Percentiles rank a stretch among this genome's conserved stretches.
Evolutionary conservation across 169 alveolate genomes (phyloP).

Genomic region (Babesia ovata): DNA sequence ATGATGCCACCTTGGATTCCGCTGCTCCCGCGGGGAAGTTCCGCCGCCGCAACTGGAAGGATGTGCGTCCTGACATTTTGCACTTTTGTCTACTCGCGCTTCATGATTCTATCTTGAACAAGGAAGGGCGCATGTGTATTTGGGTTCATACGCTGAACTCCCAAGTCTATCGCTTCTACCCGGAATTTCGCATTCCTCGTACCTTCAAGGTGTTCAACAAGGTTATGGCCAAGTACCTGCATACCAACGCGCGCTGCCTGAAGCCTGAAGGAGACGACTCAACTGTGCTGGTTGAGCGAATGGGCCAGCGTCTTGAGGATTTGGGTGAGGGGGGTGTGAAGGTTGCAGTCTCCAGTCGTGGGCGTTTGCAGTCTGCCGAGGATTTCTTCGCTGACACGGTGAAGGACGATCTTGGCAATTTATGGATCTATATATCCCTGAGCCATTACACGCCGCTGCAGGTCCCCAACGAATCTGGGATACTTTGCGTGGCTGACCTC

Average conservation of each 20-base stretch:
- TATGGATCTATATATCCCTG: conserved; percentile 41
- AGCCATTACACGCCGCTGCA: conserved; percentile 11
- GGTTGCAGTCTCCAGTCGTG: conserved; percentile 48
- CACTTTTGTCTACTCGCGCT: conserved; percentile 73
- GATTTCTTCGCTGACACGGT: conserved; percentile 12
- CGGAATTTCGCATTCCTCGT: conserved; percentile 76
- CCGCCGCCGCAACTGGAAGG: conserved; percentile 51
- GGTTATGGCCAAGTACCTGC: conserved; percentile 67
- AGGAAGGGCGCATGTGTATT: conserved; percentile 65
- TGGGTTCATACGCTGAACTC: conserved; percentile 72
- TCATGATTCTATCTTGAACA: conserved; percentile 75
- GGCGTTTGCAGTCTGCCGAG: conserved; percentile 5
- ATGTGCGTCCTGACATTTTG: conserved; percentile 63
- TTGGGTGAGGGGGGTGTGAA: conserved; percentile 32
- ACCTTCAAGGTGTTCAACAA: conserved; percentile 77
- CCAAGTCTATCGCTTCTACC: conserved; percentile 60
- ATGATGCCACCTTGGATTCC: neutral
- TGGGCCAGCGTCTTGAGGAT: conserved; percentile 22
- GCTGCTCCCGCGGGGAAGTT: neutral
- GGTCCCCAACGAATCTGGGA: conserved; percentile 29
- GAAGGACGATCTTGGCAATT: neutral
- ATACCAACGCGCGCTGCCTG: conserved; percentile 43
- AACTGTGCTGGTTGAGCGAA: conserved; percentile 47
- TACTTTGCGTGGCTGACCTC: conserved; percentile 34
- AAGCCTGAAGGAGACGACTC: conserved; percentile 57